Conservation (phyloP, 2,329 filamentous ascomycete genomes). For the Intubia oerlemansii region DNA sequence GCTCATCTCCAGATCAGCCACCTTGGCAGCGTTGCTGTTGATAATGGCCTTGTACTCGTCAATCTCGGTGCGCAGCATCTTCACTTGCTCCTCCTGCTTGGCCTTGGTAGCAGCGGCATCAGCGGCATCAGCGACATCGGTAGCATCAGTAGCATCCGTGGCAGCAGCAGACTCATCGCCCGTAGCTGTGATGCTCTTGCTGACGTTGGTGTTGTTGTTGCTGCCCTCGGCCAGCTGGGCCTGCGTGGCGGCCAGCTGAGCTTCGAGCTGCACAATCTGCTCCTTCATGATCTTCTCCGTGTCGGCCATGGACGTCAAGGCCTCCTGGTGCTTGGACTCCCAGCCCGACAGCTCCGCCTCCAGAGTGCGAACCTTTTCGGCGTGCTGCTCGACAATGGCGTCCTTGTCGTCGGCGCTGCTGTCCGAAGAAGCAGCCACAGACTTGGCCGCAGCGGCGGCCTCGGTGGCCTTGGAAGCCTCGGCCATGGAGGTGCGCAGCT, state of each 20-base stretch:
- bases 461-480: background rate
- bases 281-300: constrained; percentile 53
- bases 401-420: constrained; percentile 3
- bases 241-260: constrained; percentile 29
- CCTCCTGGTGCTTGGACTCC: constrained; percentile 54
- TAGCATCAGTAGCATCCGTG: too few relatives aligned
- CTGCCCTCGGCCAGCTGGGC: constrained; percentile 24
- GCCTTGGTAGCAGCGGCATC: constrained; percentile 10
- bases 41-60: constrained; percentile 63
- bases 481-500: constrained; percentile 34
- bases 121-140: too few relatives aligned
- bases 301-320: constrained; percentile 46
- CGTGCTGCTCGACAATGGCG: constrained; percentile 16
- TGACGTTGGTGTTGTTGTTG: too few relatives aligned
- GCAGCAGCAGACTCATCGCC: too few relatives aligned
- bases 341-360: constrained; percentile 52
- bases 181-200: too few relatives aligned
- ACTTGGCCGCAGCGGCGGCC: background rate
- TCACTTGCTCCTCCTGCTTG: constrained; percentile 37
- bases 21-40: constrained; percentile 42
- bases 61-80: constrained; percentile 49
- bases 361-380: constrained; percentile 40
- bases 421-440: background rate
- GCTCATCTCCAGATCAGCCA: constrained; percentile 53
- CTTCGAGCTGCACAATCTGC: constrained; percentile 55